These are phyloP conservation scores for Sanghuangporus baumii DNA, from an alignment of 1,284 basidiomycete genomes.

Conservation along the genomic window DNA sequence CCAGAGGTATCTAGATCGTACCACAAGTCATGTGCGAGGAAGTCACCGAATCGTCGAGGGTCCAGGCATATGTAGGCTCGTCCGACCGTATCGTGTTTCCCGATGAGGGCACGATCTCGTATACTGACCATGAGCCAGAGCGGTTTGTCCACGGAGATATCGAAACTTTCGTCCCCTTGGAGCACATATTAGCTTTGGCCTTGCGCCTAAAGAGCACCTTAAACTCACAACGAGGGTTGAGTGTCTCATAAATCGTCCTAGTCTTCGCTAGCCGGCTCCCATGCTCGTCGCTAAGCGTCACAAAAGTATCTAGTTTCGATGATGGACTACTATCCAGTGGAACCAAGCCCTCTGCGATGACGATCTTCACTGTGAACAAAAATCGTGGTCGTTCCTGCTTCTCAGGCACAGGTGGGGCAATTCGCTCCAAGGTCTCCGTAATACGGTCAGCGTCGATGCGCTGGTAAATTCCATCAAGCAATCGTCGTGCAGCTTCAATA, in stretches of 20 bases:
- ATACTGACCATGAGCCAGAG: slow-evolving; percentile 97
- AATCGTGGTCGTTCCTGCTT: slow-evolving; percentile 63
- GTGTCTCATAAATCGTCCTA: slow-evolving; percentile 89
- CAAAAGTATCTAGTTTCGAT: slow-evolving; percentile 82
- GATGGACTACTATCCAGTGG: slow-evolving; percentile 67
- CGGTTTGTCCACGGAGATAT: slow-evolving; percentile 83
- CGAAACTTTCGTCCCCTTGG: slow-evolving; percentile 93
- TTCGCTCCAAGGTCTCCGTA: slow-evolving; percentile 55
- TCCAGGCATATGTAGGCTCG: slow-evolving; percentile 91
- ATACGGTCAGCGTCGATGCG: slow-evolving; percentile 90
- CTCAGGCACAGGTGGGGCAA: slow-evolving; percentile 64
- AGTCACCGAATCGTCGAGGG: slow-evolving; percentile 84
- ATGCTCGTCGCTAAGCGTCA: slow-evolving; percentile 90
- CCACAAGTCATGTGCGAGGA: slow-evolving; percentile 89
- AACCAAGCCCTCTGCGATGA: slow-evolving; percentile 81
- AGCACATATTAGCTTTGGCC: not conserved
- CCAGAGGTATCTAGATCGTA: slow-evolving; percentile 88
- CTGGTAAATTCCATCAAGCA: slow-evolving; percentile 92
- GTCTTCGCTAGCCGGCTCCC: slow-evolving; percentile 93
- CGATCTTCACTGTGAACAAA: slow-evolving; percentile 92
- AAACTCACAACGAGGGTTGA: slow-evolving; percentile 80
- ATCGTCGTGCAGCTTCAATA: slow-evolving; percentile 84
- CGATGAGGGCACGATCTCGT: slow-evolving; percentile 83
- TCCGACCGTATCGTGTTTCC: slow-evolving; percentile 89
- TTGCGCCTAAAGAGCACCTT: not conserved